These are phyloP conservation scores for Dissophora globulifera DNA, from an alignment of 192 early-diverging fungal genomes.

Conservation along the genomic window DNA sequence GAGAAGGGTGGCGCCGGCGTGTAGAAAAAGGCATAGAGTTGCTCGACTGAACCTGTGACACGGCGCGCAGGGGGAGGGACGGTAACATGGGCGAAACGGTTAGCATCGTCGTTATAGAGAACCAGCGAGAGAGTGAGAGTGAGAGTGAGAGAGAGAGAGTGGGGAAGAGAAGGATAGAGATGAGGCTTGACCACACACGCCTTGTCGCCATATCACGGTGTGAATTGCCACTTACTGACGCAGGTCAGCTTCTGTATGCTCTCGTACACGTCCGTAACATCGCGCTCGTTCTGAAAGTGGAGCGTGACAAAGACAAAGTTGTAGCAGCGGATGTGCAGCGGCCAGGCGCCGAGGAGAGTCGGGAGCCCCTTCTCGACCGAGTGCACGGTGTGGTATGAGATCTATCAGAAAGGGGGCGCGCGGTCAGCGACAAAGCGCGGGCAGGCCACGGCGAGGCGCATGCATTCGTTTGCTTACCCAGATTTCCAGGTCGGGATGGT, in stretches of 20 bases:
- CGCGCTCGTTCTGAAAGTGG: constrained; percentile 70
- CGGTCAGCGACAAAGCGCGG: too few species aligned
- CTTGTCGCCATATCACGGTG: too few species aligned
- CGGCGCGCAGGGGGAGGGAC: background rate
- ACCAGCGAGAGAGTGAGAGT: too few species aligned
- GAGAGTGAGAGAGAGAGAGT: too few species aligned
- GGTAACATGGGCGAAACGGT: too few species aligned
- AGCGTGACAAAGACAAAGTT: constrained; percentile 85
- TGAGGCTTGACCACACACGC: too few species aligned
- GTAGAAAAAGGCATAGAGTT: constrained; percentile 85
- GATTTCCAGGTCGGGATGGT: constrained; percentile 62
- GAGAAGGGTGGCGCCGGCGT: constrained; percentile 57
- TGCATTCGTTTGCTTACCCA: constrained; percentile 59
- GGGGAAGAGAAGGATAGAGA: too few species aligned
- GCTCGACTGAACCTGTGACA: constrained; percentile 68
- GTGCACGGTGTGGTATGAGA: constrained; percentile 89
- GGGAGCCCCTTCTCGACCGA: constrained; percentile 77
- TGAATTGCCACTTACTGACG: constrained; percentile 63
- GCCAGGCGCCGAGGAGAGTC: constrained; percentile 55
- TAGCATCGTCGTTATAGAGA: too few species aligned
- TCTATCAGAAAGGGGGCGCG: too few species aligned
- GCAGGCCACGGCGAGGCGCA: background rate
- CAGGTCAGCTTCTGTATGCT: constrained; percentile 85
- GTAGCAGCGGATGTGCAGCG: constrained; percentile 76
- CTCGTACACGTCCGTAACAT: constrained; percentile 79